Conservation (phyloP, 2,329 filamentous ascomycete genomes). For the Pseudodiploospora longispora region DNA sequence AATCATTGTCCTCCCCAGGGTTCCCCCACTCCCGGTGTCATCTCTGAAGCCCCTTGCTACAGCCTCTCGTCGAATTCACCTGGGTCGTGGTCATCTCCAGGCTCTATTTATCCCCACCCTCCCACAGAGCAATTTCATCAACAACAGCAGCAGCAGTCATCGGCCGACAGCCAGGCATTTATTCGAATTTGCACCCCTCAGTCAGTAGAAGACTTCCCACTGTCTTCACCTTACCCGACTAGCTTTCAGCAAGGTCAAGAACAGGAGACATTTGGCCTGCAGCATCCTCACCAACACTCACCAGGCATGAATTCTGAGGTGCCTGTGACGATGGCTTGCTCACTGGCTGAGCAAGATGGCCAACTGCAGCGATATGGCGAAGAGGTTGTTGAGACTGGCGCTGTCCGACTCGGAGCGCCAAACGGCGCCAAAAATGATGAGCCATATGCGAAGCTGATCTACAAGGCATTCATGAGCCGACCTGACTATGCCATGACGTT, state of each 20-base stretch:
- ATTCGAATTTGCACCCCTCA: constrained; percentile 18
- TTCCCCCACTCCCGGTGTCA: constrained; percentile 20
- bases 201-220: constrained; percentile 13
- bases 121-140: constrained; percentile 11
- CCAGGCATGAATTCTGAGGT: too few species aligned
- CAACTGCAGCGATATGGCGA: constrained; percentile 1
- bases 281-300: background rate
- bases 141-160: constrained; percentile 14
- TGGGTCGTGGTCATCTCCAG: constrained; percentile 25
- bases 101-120: constrained; percentile 13
- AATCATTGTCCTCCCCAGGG: constrained; percentile 24
- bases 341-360: constrained; percentile 1
- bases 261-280: constrained; percentile 12
- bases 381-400: constrained; percentile 6
- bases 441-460: constrained; percentile 79
- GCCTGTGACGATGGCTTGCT: constrained; percentile 7
- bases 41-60: constrained; percentile 15
- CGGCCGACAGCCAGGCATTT: constrained; percentile 8
- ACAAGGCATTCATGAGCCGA: constrained; percentile 61
- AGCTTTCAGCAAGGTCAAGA: constrained; percentile 12
- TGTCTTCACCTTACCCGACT: constrained; percentile 12
- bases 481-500: constrained; percentile 65
- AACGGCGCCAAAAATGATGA: constrained; percentile 33
- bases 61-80: constrained; percentile 24
- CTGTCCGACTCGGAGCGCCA: constrained; percentile 6